Percentiles rank a stretch among this genome's conserved stretches.
Conservation (phyloP, 202 grass and related monocot genomes). For the Zizania palustris region DNA sequence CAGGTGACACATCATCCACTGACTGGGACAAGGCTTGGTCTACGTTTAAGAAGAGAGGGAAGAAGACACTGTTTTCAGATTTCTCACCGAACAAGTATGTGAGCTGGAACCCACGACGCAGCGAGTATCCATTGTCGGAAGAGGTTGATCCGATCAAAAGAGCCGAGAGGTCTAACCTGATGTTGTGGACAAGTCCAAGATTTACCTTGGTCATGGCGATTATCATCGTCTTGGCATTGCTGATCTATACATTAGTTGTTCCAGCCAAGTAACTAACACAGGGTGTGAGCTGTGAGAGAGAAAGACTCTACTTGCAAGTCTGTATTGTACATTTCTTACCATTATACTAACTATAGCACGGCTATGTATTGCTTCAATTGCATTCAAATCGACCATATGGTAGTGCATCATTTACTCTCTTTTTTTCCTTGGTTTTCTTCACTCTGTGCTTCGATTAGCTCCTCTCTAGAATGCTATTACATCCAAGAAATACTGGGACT, state of each 20-base stretch:
- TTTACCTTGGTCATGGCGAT: constrained; percentile 89
- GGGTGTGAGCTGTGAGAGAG: constrained; percentile 33
- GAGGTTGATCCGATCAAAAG: constrained; percentile 93
- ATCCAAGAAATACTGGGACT: not conserved
- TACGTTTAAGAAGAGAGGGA: constrained; percentile 72
- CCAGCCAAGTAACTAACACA: constrained; percentile 65
- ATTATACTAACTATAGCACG: constrained; percentile 33
- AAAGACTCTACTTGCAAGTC: constrained; percentile 30
- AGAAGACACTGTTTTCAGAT: constrained; percentile 73
- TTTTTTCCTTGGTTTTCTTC: constrained; percentile 7
- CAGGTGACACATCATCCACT: constrained; percentile 71
- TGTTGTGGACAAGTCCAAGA: constrained; percentile 83
- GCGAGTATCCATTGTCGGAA: constrained; percentile 81
- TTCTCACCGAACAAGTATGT: constrained; percentile 89
- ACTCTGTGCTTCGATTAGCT: not conserved
- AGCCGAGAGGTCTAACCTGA: constrained; percentile 82
- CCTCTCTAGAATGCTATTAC: constrained; percentile 24
- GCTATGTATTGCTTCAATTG: constrained; percentile 33
- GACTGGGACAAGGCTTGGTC: constrained; percentile 97
- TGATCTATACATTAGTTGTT: constrained; percentile 74
- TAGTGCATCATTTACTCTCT: not conserved
- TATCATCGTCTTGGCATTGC: constrained; percentile 67
- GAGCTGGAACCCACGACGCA: constrained; percentile 78
- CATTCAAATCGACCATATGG: constrained; percentile 30
- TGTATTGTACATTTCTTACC: constrained; percentile 48